Percentiles rank a stretch among this genome's conserved stretches.
Evolutionary conservation across 1,284 basidiomycete genomes (phyloP).

Genomic region (Vanrija sp.): DNA sequence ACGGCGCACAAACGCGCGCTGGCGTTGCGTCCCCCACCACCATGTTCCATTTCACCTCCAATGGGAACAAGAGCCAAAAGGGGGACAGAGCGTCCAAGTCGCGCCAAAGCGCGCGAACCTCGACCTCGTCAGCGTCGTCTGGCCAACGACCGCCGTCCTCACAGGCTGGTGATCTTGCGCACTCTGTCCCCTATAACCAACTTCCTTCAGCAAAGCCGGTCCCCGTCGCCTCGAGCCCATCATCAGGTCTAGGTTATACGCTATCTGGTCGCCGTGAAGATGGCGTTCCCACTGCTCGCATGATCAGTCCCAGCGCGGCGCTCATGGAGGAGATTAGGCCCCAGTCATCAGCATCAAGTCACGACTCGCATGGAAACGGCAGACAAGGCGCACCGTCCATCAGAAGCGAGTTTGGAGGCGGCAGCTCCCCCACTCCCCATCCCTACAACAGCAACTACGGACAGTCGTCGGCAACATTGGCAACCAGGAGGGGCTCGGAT

Average conservation of each 20-base stretch:
- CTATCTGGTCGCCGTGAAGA: no score
- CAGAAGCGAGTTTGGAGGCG: conserved; percentile 25
- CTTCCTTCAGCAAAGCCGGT: conserved; percentile 21
- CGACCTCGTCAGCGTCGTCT: conserved; percentile 1
- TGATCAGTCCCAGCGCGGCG: neutral
- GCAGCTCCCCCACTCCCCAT: conserved; percentile 18
- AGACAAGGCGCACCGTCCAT: neutral
- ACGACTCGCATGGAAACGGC: neutral
- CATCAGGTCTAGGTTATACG: neutral
- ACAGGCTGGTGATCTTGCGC: conserved; percentile 12
- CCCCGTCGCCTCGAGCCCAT: conserved; percentile 32
- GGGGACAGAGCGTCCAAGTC: neutral
- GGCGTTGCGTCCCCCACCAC: no score
- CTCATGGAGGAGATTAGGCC: neutral
- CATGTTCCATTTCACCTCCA: no score
- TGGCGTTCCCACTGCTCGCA: neutral
- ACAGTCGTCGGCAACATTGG: neutral
- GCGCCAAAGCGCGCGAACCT: conserved; percentile 2
- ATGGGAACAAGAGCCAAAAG: no score
- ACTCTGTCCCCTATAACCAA: conserved; percentile 33
- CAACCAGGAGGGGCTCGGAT: conserved; percentile 28
- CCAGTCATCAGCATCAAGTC: neutral
- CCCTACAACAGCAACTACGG: conserved; percentile 3
- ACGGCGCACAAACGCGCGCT: no score
- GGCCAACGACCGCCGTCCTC: neutral